Base-by-base conservation (phyloP, 306 rosid species). In the Canavalia ensiformis region DNA sequence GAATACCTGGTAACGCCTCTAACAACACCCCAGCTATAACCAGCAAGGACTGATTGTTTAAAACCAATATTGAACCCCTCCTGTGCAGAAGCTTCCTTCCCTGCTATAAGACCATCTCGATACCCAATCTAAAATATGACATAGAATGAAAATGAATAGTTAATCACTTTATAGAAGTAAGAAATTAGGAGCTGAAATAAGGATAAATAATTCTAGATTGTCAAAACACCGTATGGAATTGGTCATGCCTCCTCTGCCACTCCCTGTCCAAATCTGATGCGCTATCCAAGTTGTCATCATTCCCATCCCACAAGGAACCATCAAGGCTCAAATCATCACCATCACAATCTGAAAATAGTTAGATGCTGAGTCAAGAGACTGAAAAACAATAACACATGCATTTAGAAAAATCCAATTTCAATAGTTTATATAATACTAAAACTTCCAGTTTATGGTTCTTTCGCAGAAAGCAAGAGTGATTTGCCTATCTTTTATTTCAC, bases 51-150 rank as follows among this genome's bases (percentile, higher is more conserved):
- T 1, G 97, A 91, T 80, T 87, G 84, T 85, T 89, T 92, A 84
- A 91, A 95, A 66, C 99, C 97, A 6, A 86, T 65, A 82, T 91
- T 95, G 71, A 92, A 92, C 18, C 97, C 99, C 83, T 91, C 94
- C 78, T 95, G 99, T 11, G 95, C 85, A 35, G 97, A 81, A 81
- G 92, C 92, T 89, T 91, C 95, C 89, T 95, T 91, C 75, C 92
- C 97, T 0, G 92, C 92, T 11, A 90, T 72, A 51, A 95, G 56
- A 50, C 99, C 99, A 78, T 91, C 97, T 1, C 95, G 93, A 85
- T 95, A 95, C 76, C 97, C 97, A 65, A 75, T 78, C 99, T 95
- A 81, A 73, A 75, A 41, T 4, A 44, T 35, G 54, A 34, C 7
- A 18, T 70, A 60, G 31, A 80, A 47, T 3, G 18, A 80, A 63